Percentiles rank a stretch among this genome's conserved stretches.
phyloP scores from a whole-genome alignment of 257 asterid species.

The Anisodus acutangulus region DNA sequence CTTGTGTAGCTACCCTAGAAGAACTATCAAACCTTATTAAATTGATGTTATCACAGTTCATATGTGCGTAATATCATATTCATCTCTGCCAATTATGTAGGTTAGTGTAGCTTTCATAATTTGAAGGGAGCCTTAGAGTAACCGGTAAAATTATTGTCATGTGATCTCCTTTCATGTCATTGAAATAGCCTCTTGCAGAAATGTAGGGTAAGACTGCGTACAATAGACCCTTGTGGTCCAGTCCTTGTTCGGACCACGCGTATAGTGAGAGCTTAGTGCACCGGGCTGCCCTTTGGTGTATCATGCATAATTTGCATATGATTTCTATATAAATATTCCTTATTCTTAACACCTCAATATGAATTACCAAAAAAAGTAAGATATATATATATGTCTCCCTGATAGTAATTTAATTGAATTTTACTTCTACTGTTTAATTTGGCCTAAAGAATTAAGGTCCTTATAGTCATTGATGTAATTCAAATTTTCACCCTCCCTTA shows the following conservation, averaged over 20 bases:
- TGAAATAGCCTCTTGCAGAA: too few relatives aligned
- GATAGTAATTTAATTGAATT: neutral
- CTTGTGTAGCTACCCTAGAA: neutral
- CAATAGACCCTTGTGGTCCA: too few relatives aligned
- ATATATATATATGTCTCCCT: neutral
- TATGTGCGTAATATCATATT: too few relatives aligned
- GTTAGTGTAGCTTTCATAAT: too few relatives aligned
- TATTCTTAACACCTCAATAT: neutral
- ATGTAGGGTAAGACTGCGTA: too few relatives aligned
- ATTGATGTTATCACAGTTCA: neutral
- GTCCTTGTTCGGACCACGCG: too few relatives aligned
- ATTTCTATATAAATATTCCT: neutral
- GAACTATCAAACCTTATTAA: neutral
- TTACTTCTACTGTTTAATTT: neutral
- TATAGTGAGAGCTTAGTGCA: too few relatives aligned
- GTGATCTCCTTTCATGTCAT: too few relatives aligned
- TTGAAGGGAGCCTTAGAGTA: too few relatives aligned
- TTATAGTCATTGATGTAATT: neutral
- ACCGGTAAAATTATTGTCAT: too few relatives aligned
- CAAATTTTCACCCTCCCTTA: conserved; percentile 4
- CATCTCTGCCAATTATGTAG: neutral
- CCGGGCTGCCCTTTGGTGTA: too few relatives aligned
- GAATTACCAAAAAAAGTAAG: too few relatives aligned
- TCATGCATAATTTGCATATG: neutral
- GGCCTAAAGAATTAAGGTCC: neutral